A percentile compares a stretch with the other conserved stretches of the same genome.
phyloP scores from a whole-genome alignment of 768 basidiomycete genomes.

The Rhodosporidiobolus sp. region DNA sequence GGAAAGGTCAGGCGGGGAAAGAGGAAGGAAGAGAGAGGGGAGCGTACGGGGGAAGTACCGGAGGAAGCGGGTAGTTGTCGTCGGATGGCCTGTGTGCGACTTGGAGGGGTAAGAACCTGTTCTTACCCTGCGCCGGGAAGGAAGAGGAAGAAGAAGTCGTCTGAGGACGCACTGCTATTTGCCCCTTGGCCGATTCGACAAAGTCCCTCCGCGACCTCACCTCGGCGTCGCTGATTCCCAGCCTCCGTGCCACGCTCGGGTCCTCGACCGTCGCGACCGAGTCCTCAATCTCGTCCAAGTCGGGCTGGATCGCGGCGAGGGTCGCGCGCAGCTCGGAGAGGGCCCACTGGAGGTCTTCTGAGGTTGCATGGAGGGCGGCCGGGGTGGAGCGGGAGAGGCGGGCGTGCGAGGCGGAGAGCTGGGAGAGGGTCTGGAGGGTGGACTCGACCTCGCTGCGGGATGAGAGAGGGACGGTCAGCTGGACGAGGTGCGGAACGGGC shows the following conservation, averaged over 20 bases:
- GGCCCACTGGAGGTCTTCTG: slow-evolving; percentile 38
- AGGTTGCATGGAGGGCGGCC: neutral
- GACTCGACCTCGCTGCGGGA: slow-evolving; percentile 70
- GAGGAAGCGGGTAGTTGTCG: neutral
- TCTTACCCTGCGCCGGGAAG: no score
- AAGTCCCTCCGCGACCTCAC: slow-evolving; percentile 72
- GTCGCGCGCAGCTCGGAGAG: slow-evolving; percentile 66
- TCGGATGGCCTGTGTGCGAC: neutral
- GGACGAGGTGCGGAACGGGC: neutral
- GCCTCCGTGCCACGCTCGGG: slow-evolving; percentile 69
- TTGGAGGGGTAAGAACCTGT: neutral
- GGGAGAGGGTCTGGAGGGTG: slow-evolving; percentile 67
- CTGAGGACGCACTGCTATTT: slow-evolving; percentile 66
- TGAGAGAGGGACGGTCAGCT: neutral
- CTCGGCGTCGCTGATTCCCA: slow-evolving; percentile 75
- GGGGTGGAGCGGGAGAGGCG: slow-evolving; percentile 66
- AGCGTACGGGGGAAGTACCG: neutral
- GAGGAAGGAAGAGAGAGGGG: no score
- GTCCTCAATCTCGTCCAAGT: slow-evolving; percentile 88
- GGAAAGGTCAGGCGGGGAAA: neutral
- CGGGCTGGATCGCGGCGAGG: slow-evolving; percentile 73
- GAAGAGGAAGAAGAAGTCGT: neutral
- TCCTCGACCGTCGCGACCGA: slow-evolving; percentile 87
- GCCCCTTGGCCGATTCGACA: slow-evolving; percentile 66
- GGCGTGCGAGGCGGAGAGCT: slow-evolving; percentile 69